Base-by-base conservation (phyloP, 768 basidiomycete genomes). In the Leccinum rimulosum region DNA sequence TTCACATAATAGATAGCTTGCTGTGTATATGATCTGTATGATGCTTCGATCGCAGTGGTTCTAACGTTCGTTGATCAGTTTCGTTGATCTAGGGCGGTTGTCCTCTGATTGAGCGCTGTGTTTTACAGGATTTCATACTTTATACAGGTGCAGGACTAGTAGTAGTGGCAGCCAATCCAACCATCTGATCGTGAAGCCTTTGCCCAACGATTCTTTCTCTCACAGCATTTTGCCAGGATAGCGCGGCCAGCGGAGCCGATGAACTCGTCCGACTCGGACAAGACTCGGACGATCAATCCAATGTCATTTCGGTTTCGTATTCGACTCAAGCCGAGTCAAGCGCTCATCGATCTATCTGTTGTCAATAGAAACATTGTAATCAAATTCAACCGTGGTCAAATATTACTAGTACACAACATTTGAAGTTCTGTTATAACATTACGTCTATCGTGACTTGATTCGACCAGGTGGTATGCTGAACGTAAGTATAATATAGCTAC, bases 81-180 rank as follows among this genome's bases (percentile, higher is more conserved):
- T 15, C 38, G 17, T 1, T 17, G 15, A 38, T 38, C 36, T 38
- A 17, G 15, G 36, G 35, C 14, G 36, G 17, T 38, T 17, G 36
- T 38, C 36, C 35, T 36, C 6, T 36, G 35, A 38, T 17, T 15
- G n/a, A 2, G 5, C 10, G 27, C 35, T 30, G 50, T 19, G 15
- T n/a, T 40, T 6, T 35, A 61, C 47, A 61, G 60, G 52, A 60
- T 11, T 35, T 9, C 38, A 9, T 22, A 14, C 38, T 40, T 40
- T 30, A 35, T 38, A 40, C 4, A 9, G 38, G 8, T 40, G 4
- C 38, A n/a, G 38, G 38, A 40, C 25, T 40, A 33, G 8, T 0
- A 40, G 52, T 28, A 49, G 47, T 31, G 58, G 58, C 58, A 38
- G 48, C 11, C 30, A 51, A 22, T n/a, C 22, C 54, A 50, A 31